Evolutionary conservation across 345 rosid genomes (phyloP).

Genomic region (Reutealis trisperma): DNA sequence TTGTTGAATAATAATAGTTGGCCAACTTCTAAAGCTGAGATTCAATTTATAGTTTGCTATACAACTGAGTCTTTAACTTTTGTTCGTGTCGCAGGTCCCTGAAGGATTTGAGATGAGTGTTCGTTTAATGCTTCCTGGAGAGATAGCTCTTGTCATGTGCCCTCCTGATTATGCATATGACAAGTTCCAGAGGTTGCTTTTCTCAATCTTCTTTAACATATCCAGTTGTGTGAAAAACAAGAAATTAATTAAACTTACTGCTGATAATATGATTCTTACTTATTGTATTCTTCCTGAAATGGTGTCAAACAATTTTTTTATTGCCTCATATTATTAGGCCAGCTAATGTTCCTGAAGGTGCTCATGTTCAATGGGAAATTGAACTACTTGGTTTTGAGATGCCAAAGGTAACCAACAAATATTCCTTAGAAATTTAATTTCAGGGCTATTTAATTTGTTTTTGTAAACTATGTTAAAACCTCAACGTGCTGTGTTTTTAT

Average conservation of each 20-base stretch:
- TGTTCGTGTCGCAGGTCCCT: slow-evolving; percentile 58
- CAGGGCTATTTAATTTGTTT: background rate
- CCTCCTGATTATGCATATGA: slow-evolving; percentile 99
- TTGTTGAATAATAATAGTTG: background rate
- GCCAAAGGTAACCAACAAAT: slow-evolving; percentile 61
- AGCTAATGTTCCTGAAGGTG: slow-evolving; percentile 81
- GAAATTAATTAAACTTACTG: background rate
- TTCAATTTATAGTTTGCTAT: background rate
- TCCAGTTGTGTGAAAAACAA: background rate
- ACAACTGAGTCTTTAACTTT: background rate
- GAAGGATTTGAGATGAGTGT: slow-evolving; percentile 98
- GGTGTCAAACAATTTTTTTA: background rate
- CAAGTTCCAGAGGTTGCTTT: slow-evolving; percentile 71
- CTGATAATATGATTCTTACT: background rate
- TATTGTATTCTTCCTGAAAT: slow-evolving; percentile 3
- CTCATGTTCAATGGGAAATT: slow-evolving; percentile 91
- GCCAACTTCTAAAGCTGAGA: background rate
- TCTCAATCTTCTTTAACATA: slow-evolving; percentile 15
- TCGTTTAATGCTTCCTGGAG: slow-evolving; percentile 94
- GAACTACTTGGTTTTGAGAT: slow-evolving; percentile 96
- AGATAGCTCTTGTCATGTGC: slow-evolving; percentile 84
- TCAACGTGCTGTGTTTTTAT: background rate
- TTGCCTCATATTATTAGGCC: slow-evolving; percentile 50
- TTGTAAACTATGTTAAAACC: background rate
- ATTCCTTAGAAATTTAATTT: slow-evolving; percentile 1